Conservation (phyloP, 495 filamentous ascomycete genomes). For the Staphylotrichum tortipilum region DNA sequence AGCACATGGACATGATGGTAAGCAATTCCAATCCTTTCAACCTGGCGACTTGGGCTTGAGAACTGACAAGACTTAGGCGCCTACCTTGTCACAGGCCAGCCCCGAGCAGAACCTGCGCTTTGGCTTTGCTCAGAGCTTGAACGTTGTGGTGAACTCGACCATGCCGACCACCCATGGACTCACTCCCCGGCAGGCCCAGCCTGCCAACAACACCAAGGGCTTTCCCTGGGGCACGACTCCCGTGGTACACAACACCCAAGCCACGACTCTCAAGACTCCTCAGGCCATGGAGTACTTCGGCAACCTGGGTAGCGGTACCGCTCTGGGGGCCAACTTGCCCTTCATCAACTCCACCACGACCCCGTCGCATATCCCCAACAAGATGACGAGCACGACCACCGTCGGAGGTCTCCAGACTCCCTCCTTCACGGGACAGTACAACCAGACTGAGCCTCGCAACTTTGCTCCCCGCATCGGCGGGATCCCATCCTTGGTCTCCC, state of each 20-base stretch:
- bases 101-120: background rate
- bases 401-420: background rate
- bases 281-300: background rate
- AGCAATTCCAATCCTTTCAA: too few relatives aligned
- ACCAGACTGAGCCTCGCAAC: constrained; percentile 20
- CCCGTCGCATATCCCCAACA: constrained; percentile 12
- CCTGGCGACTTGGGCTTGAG: too few relatives aligned
- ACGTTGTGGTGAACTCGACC: background rate
- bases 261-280: background rate
- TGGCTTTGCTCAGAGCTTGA: background rate
- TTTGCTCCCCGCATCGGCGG: constrained; percentile 14
- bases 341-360: background rate
- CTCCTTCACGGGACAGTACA: constrained; percentile 4
- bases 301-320: background rate
- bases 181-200: background rate
- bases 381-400: background rate
- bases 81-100: background rate
- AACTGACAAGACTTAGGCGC: background rate
- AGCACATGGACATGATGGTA: background rate
- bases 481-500: background rate
- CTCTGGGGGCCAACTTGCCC: background rate
- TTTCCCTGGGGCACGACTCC: background rate
- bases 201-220: background rate
- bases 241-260: background rate
- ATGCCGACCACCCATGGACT: background rate